Percentiles rank a stretch among this genome's conserved stretches.
Conservation (phyloP, 2,329 filamentous ascomycete genomes). For the Stachybotrys elegans region DNA sequence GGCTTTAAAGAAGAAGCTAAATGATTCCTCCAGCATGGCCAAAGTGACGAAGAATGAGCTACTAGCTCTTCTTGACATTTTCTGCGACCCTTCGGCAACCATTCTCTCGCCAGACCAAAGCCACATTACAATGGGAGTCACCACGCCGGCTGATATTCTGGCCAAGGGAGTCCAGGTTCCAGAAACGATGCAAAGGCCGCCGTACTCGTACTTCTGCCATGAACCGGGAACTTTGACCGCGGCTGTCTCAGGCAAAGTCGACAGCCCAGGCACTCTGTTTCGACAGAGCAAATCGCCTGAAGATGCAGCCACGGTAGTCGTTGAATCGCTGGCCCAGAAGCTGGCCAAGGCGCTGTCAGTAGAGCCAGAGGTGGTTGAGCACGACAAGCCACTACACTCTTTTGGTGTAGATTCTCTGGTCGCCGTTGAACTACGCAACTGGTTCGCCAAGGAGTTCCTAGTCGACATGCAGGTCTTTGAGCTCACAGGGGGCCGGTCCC, state of each 20-base stretch:
- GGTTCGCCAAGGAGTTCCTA: not conserved
- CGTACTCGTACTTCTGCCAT: not conserved
- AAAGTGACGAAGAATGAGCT: not conserved
- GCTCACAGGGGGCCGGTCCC: not conserved
- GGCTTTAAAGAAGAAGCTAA: conserved; percentile 1
- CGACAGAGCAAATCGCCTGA: not conserved
- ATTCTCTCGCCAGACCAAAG: not conserved
- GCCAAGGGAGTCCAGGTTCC: not conserved
- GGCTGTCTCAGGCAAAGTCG: not conserved
- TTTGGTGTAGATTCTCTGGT: conserved; percentile 1
- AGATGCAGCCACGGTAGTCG: not conserved
- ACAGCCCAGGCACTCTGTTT: not conserved
- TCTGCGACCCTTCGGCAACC: not conserved
- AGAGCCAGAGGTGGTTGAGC: not conserved
- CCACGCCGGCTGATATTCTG: not conserved
- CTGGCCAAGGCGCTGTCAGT: not conserved
- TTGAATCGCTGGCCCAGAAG: not conserved
- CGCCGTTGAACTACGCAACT: not conserved
- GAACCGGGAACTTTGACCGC: not conserved
- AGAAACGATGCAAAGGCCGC: not conserved
- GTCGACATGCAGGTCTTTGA: not conserved
- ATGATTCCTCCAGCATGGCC: not conserved
- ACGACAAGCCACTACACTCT: not conserved
- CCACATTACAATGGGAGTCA: not conserved
- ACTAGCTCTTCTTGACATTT: not conserved